These are phyloP conservation scores for Lotus japonicus DNA, from an alignment of 306 rosid genomes.

Conservation along the genomic window DNA sequence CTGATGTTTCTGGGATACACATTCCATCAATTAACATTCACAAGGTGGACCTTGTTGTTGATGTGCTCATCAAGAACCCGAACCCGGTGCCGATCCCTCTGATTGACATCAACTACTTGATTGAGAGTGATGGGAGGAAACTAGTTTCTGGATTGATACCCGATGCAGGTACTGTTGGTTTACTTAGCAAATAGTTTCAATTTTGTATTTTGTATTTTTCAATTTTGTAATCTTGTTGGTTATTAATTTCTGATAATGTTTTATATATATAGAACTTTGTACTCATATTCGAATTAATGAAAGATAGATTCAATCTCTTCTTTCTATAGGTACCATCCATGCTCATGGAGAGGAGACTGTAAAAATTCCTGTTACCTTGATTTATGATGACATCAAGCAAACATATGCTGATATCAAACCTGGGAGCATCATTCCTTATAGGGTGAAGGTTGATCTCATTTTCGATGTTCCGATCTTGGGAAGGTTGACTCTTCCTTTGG, in stretches of 20 bases:
- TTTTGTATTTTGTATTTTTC: too few relatives aligned
- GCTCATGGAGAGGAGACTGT: constrained; percentile 88
- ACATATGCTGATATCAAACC: constrained; percentile 69
- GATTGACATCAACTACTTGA: constrained; percentile 68
- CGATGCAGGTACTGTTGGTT: constrained; percentile 50
- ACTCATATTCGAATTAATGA: too few relatives aligned
- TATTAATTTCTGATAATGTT: too few relatives aligned
- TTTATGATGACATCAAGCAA: constrained; percentile 75
- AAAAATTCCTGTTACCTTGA: constrained; percentile 60
- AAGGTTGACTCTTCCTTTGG: constrained; percentile 74
- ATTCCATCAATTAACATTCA: constrained; percentile 62
- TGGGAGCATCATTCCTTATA: constrained; percentile 79
- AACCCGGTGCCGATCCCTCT: constrained; percentile 93
- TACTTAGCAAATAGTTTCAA: too few relatives aligned
- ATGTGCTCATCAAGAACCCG: constrained; percentile 83
- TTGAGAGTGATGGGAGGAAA: constrained; percentile 90
- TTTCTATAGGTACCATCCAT: constrained; percentile 35
- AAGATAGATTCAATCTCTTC: too few relatives aligned
- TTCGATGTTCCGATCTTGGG: constrained; percentile 87
- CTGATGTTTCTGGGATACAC: constrained; percentile 67
- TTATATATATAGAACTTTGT: too few relatives aligned
- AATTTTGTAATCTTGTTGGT: too few relatives aligned
- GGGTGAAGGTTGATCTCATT: constrained; percentile 71
- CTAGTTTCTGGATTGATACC: constrained; percentile 87
- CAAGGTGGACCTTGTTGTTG: constrained; percentile 69